Base-by-base conservation (phyloP, 1,139 yeast genomes). In the Arxiozyma slooffiae region DNA sequence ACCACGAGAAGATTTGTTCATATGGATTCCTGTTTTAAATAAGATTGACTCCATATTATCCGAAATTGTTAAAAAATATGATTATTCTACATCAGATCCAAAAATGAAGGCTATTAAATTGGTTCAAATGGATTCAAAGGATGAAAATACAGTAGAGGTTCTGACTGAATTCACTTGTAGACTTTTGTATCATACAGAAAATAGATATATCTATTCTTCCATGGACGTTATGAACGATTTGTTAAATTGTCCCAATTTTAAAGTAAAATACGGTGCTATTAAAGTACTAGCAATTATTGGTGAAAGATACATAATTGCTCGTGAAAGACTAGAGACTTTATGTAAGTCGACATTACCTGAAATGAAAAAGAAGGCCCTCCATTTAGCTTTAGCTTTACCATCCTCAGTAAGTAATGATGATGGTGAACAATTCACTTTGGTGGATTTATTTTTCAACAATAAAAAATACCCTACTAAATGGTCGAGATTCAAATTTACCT, bases 11-110 rank as follows among this genome's bases (percentile, higher is more conserved):
- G 90, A 86, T 57, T 67, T 90, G 44, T 77, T 77, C 57, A 83
- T 82, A 54, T 90, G 96, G 95, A 76, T 86, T 21, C 77, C 83
- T 0, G 79, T 87, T 1, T 71, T 90, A 57, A 85, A 89, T 65
- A 73, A 83, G 57, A 80, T 89, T 59, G 97, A 89, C 63, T 76
- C 72, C 16, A 74, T 86, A 20, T 70, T 87, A 51, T 85, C 81
- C 50, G 58, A 59, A 4, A 68, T 76, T 41, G 77, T 84, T 24
- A 67, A 67, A 16, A 78, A 78, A 55, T 85, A 87, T 60, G 74
- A 72, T 7, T 73, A 64, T 50, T 52, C 55, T n/a, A 51, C 60
- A 7, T 34, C 52, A 7, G 62, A 62, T 48, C 52, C 53, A 37
- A 60, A 57, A 48, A 71, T 74, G 18, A 78, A 75, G n/a, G 64